These are phyloP conservation scores for Aquilaria malaccensis DNA, from an alignment of 345 rosid species.

Conservation along the genomic window DNA sequence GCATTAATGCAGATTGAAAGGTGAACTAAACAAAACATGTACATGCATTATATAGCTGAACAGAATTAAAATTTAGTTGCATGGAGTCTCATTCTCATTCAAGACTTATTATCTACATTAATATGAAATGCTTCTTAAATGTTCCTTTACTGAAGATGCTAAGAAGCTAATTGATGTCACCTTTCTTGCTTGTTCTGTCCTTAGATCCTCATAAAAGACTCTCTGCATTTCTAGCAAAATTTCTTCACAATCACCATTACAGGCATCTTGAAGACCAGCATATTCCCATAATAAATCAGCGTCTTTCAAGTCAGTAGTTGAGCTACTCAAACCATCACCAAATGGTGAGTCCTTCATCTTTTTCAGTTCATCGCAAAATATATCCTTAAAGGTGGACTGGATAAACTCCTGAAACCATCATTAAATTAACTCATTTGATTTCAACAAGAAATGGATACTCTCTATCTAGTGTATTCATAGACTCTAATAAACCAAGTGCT, in stretches of 20 bases:
- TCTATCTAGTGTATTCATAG: too few species aligned
- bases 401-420: conserved; percentile 41
- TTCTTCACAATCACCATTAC: conserved; percentile 74
- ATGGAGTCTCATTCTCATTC: too few species aligned
- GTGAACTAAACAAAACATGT: too few species aligned
- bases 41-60: too few species aligned
- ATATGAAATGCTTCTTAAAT: too few species aligned
- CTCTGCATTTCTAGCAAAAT: conserved; percentile 84
- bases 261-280: conserved; percentile 53
- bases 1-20: too few species aligned
- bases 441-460: neutral
- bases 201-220: conserved; percentile 75
- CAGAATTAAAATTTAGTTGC: too few species aligned
- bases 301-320: conserved; percentile 10
- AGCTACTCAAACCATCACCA: conserved; percentile 14
- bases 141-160: too few species aligned
- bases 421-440: neutral
- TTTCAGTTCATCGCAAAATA: conserved; percentile 65
- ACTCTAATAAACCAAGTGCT: too few species aligned
- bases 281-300: conserved; percentile 82
- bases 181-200: conserved; percentile 25
- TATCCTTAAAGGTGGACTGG: conserved; percentile 53
- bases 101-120: too few species aligned
- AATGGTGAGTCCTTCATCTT: conserved; percentile 41
- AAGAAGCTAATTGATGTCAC: conserved; percentile 16